Evolutionary conservation across 2,329 filamentous ascomycete genomes (phyloP).

Genomic region (Pseudogymnoascus sp.): DNA sequence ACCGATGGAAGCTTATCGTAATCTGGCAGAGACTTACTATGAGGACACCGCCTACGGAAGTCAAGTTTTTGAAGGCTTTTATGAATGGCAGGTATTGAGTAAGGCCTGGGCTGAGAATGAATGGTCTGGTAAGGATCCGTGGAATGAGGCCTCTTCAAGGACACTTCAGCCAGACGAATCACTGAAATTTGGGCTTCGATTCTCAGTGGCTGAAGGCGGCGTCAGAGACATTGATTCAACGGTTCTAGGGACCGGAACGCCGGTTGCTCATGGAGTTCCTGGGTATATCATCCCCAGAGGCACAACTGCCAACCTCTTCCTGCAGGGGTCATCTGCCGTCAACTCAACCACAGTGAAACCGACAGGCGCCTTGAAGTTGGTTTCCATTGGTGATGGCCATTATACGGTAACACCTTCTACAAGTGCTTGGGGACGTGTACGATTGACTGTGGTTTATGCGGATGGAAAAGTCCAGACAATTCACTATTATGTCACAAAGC

Average conservation of each 20-base stretch:
- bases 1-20: slow-evolving; percentile 48
- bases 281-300: slow-evolving; percentile 47
- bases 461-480: slow-evolving; percentile 44
- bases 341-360: slow-evolving; percentile 35
- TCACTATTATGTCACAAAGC: slow-evolving; percentile 49
- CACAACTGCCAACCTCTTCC: slow-evolving; percentile 37
- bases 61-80: slow-evolving; percentile 53
- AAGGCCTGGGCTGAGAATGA: slow-evolving; percentile 49
- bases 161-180: slow-evolving; percentile 38
- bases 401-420: slow-evolving; percentile 39
- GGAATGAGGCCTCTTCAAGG: slow-evolving; percentile 46
- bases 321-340: slow-evolving; percentile 36
- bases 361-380: slow-evolving; percentile 31
- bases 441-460: slow-evolving; percentile 40
- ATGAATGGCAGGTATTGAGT: slow-evolving; percentile 50
- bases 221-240: slow-evolving; percentile 42
- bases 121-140: slow-evolving; percentile 43
- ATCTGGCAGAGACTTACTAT: slow-evolving; percentile 39
- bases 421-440: slow-evolving; percentile 42
- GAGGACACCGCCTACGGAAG: slow-evolving; percentile 38
- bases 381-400: slow-evolving; percentile 22
- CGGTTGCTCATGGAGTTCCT: slow-evolving; percentile 45
- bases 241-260: slow-evolving; percentile 36
- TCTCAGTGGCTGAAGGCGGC: slow-evolving; percentile 37
- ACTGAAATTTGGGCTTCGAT: slow-evolving; percentile 43